Evolutionary conservation across 441 rosid genomes (phyloP).

Genomic region (Erodium texanum): DNA sequence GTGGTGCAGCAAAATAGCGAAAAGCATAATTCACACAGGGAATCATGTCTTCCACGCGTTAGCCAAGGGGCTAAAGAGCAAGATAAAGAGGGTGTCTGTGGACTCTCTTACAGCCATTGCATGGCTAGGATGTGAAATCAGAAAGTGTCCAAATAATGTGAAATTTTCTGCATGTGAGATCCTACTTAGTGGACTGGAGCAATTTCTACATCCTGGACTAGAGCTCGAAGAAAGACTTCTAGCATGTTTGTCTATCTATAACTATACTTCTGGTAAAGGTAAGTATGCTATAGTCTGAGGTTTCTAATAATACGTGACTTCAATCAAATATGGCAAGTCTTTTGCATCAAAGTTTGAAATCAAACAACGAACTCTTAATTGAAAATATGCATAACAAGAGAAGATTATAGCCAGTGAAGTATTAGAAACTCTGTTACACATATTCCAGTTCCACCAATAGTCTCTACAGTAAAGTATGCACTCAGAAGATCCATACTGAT

Average conservation of each 20-base stretch:
- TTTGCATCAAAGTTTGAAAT: too few species aligned
- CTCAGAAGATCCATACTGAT: not conserved
- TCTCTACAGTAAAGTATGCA: not conserved
- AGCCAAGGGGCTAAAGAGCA: slow-evolving; percentile 56
- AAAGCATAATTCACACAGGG: slow-evolving; percentile 41
- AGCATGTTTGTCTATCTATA: slow-evolving; percentile 78
- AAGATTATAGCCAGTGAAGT: too few species aligned
- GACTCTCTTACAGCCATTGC: slow-evolving; percentile 53
- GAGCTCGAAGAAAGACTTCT: slow-evolving; percentile 80
- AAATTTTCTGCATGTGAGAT: slow-evolving; percentile 62
- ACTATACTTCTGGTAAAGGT: slow-evolving; percentile 89
- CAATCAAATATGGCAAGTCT: too few species aligned
- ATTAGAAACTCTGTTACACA: too few species aligned
- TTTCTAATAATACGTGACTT: too few species aligned
- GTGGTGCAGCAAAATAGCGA: slow-evolving; percentile 70
- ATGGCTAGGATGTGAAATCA: slow-evolving; percentile 76
- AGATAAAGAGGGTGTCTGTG: slow-evolving; percentile 46
- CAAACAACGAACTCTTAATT: too few species aligned
- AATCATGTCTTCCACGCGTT: slow-evolving; percentile 49
- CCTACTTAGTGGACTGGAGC: slow-evolving; percentile 54
- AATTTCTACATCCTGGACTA: slow-evolving; percentile 74
- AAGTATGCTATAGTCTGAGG: slow-evolving; percentile 7
- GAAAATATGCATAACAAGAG: too few species aligned
- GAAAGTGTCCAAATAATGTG: slow-evolving; percentile 45
- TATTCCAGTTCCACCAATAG: too few species aligned